Conservation (phyloP, 148 eudicot species). For the Spergularia bocconei region DNA sequence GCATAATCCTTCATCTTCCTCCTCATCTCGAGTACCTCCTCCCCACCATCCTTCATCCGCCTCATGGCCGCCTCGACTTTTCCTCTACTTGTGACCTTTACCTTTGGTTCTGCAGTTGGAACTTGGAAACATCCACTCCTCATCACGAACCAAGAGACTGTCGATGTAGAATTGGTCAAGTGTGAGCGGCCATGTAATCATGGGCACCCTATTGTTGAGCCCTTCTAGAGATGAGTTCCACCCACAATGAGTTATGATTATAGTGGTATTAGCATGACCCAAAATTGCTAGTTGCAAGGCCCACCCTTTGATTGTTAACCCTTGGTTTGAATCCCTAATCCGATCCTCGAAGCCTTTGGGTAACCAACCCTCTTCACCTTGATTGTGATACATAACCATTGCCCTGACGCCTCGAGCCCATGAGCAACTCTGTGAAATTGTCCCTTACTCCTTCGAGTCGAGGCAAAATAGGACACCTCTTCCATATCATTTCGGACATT, state of each 20-base stretch:
- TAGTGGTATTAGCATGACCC: not conserved
- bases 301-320: constrained; percentile 18
- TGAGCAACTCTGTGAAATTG: constrained; percentile 11
- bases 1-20: not conserved
- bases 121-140: constrained; percentile 11
- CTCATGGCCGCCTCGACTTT: constrained; percentile 14
- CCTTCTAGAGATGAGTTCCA: constrained; percentile 24
- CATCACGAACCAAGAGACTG: constrained; percentile 1
- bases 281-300: constrained; percentile 17
- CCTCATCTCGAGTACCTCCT: constrained; percentile 15
- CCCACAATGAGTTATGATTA: constrained; percentile 23
- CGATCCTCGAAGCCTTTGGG: constrained; percentile 24
- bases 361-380: constrained; percentile 15
- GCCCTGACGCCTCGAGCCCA: constrained; percentile 18
- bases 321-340: not conserved
- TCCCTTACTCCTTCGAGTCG: not conserved
- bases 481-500: not conserved
- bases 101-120: not conserved
- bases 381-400: not conserved
- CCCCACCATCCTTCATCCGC: constrained; percentile 11
- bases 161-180: constrained; percentile 19
- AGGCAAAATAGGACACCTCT: not conserved
- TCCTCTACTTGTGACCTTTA: not conserved
- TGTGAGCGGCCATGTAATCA: constrained; percentile 22
- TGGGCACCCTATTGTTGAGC: not conserved